Evolutionary conservation across 75 land plant species (phyloP), one percentile per base, ranked within the genome.

Genomic region (Cryptomeria japonica): DNA sequence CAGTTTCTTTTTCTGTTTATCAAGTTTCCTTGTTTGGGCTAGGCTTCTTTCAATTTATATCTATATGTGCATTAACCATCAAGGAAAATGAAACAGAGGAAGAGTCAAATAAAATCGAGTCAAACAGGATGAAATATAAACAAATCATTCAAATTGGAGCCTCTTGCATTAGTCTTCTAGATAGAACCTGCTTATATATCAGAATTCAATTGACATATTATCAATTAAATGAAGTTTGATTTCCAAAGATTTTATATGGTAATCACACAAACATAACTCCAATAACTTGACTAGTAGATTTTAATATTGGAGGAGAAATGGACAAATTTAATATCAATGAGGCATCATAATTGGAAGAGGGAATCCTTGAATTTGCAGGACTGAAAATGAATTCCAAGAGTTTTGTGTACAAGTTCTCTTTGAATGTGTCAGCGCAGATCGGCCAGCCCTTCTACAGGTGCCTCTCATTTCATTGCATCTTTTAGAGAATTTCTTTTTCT

Each of bases 361-460:
- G 5, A 19, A 56, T 86, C 22, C 49, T 31, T 46, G 76, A 53
- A 39, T 44, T 85, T 94, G 91, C 94, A 97, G 99, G 77, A 87
- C 89, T 13, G 93, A 93, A 85, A 91, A 83, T 86, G 94, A 95
- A 80, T 98, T 98, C 86, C 93, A 95, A 84, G 97, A 98, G 46
- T 98, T 97, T 79, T 98, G 99, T 84, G 90, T 96, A 87, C 96
- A 95, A 91, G 96, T 96, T 55, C 83, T 98, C n/a, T 96, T 95
- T 89, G 99, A 98, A 84, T 98, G 99, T 89, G 93, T 98, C 38
- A 96, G 99, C 96, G 93, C 95, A 88, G 99, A 98, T 86, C 94
- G 95, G 83, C 97, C 99, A 64, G 96, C 96, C 61, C 95, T 98
- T 61, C 87, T 98, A 22, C 98, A 96, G 96, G 99, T 97, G 89